Conservation (phyloP, 495 filamentous ascomycete species). For the Aspergillus conjunctus region DNA sequence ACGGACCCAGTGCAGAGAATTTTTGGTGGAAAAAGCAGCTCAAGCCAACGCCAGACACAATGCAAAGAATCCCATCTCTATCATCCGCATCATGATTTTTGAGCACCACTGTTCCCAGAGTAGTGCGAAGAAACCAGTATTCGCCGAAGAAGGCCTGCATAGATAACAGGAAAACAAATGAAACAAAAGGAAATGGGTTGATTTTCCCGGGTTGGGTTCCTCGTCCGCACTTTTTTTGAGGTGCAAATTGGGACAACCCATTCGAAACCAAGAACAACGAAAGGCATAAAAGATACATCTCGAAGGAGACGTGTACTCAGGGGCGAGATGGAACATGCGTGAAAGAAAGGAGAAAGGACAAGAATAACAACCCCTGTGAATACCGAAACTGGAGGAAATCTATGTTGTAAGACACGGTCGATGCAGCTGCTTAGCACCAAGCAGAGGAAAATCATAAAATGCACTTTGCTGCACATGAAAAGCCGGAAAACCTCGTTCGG, state of each 20-base stretch:
- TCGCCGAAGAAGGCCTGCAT: conserved; percentile 29
- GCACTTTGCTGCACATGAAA: conserved; percentile 46
- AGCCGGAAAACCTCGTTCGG: conserved; percentile 46
- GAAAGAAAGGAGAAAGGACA: conserved; percentile 28
- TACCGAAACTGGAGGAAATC: conserved; percentile 55
- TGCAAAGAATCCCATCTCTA: conserved; percentile 47
- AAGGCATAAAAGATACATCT: conserved; percentile 23
- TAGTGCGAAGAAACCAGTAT: conserved; percentile 28
- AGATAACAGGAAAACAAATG: conserved; percentile 8
- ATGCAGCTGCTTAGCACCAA: conserved; percentile 49
- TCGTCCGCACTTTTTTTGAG: conserved; percentile 10
- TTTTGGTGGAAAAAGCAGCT: conserved; percentile 47
- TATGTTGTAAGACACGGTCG: conserved; percentile 48
- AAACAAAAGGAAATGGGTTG: neutral
- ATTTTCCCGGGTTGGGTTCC: conserved; percentile 8
- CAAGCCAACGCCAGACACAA: conserved; percentile 57
- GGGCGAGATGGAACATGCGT: conserved; percentile 32
- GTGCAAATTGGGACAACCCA: conserved; percentile 10
- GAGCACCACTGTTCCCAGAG: conserved; percentile 27
- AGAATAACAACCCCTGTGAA: conserved; percentile 48
- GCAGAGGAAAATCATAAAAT: conserved; percentile 50
- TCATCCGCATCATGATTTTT: conserved; percentile 27
- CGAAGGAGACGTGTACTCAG: conserved; percentile 38
- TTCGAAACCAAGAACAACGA: neutral
- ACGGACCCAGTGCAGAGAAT: conserved; percentile 41